Evolutionary conservation across 345 rosid species (phyloP), one percentile per base, ranked within the genome.

Genomic region (Heritiera littoralis): DNA sequence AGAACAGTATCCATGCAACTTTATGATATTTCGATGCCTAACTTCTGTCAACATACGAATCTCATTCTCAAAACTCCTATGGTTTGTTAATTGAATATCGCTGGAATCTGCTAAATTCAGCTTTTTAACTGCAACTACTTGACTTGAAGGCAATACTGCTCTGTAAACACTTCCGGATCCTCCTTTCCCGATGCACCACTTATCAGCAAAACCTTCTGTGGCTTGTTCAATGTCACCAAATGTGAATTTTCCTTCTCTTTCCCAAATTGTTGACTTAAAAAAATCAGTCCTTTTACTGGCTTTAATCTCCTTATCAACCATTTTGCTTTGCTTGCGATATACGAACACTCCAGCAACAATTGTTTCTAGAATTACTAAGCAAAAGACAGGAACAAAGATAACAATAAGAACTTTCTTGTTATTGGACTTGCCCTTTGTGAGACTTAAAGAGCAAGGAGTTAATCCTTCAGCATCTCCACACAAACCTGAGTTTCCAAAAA

Each of bases 111-210:
- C 46, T 66, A 84, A 71, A 69, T 88, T 76, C 38, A 88, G 87
- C 51, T 83, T 92, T 72, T 92, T 92, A 5, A 92, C 89, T 5
- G 97, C 94, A 61, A 92, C 87, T 38, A 81, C 79, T 77, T 87
- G 88, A n/a, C 92, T 88, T n/a, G 83, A 77, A 0, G 86, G 52
- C 75, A 92, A 68, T 14, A 12, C 76, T 3, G 94, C 97, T 81
- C 71, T 86, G 87, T 92, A 92, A 51, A 90, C 91, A 7, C 79
- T 90, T 78, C 94, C 97, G 32, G 88, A 90, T 58, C 97, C 92
- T 56, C 97, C 97, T 84, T 67, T 87, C 3, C 97, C 94, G 3
- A 92, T 87, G 88, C 90, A 89, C 79, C 77, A 85, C 66, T 77
- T 81, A 12, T 87, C 94, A 38, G 52, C 74, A 75, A 90, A 92